Conservation (phyloP, 176 grass and related monocot species). For the Triticum urartu region DNA sequence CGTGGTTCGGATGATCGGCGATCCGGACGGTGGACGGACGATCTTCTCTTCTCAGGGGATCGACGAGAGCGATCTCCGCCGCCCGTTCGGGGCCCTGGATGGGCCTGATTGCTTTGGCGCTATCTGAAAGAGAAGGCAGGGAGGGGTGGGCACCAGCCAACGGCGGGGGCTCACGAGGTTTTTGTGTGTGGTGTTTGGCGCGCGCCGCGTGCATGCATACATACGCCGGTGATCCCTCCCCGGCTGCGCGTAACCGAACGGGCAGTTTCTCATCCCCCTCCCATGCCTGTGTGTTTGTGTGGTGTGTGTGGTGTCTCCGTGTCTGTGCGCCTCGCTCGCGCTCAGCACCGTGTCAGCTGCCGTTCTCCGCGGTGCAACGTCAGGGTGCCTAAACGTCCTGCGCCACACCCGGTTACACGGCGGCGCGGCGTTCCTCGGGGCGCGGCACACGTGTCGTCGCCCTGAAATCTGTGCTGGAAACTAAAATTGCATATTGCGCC, state of each 20-base stretch:
- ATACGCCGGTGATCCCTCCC: too few species aligned
- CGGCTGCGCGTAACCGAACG: constrained; percentile 27
- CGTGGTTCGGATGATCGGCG: not conserved
- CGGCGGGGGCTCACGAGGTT: constrained; percentile 21
- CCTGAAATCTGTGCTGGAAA: not conserved
- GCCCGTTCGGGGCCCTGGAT: not conserved
- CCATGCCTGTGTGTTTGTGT: not conserved
- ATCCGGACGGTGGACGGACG: not conserved
- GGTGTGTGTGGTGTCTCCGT: not conserved
- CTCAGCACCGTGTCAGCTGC: not conserved
- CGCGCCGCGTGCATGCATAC: constrained; percentile 1
- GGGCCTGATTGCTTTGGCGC: constrained; percentile 10
- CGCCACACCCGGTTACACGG: not conserved
- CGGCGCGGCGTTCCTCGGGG: not conserved
- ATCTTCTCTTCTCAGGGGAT: not conserved
- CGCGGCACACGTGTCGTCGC: not conserved
- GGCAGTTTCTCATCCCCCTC: not conserved
- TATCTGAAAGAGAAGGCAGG: not conserved
- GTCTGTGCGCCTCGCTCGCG: not conserved
- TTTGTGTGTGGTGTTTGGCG: constrained; percentile 21
- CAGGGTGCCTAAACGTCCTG: not conserved
- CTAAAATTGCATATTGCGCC: not conserved
- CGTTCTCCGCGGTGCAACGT: not conserved
- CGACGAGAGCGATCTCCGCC: not conserved
- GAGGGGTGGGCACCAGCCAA: not conserved